Percentiles rank a stretch among this genome's conserved stretches.
phyloP scores from a whole-genome alignment of 2,329 filamentous ascomycete species.

The Ophiostoma ulmi region DNA sequence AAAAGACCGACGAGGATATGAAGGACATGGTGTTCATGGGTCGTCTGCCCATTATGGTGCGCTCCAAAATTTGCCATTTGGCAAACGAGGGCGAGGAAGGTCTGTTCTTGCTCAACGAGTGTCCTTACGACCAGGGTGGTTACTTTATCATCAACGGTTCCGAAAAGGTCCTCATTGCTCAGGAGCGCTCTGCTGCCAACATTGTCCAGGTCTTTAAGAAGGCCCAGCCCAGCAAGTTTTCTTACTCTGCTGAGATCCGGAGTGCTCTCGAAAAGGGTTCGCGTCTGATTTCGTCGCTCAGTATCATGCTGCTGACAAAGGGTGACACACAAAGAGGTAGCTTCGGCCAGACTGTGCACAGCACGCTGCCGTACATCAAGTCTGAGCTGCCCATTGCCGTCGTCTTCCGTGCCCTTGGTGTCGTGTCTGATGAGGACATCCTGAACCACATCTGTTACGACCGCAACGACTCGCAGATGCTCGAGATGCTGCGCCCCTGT shows the following conservation, averaged over 20 bases:
- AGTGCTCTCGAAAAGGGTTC: constrained; percentile 96
- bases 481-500: constrained; percentile 95
- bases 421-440: constrained; percentile 97
- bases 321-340: constrained; percentile 72
- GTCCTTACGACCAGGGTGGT: constrained; percentile 94
- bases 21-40: constrained; percentile 82
- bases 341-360: constrained; percentile 82
- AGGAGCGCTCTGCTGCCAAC: constrained; percentile 95
- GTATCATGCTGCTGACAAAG: constrained; percentile 84
- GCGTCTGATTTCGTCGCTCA: constrained; percentile 84
- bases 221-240: constrained; percentile 83
- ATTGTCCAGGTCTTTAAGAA: constrained; percentile 99
- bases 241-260: constrained; percentile 91
- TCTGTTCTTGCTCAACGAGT: constrained; percentile 89
- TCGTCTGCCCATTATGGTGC: constrained; percentile 95
- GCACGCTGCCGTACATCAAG: constrained; percentile 90
- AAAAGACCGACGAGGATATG: constrained; percentile 51
- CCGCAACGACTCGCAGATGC: constrained; percentile 89
- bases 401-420: constrained; percentile 89
- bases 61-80: constrained; percentile 90
- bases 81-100: constrained; percentile 77
- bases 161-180: constrained; percentile 96
- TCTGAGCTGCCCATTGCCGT: constrained; percentile 88
- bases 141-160: constrained; percentile 99
- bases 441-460: constrained; percentile 97